Conservation (phyloP, 1,284 basidiomycete species). For the Ustilago bromivora region DNA sequence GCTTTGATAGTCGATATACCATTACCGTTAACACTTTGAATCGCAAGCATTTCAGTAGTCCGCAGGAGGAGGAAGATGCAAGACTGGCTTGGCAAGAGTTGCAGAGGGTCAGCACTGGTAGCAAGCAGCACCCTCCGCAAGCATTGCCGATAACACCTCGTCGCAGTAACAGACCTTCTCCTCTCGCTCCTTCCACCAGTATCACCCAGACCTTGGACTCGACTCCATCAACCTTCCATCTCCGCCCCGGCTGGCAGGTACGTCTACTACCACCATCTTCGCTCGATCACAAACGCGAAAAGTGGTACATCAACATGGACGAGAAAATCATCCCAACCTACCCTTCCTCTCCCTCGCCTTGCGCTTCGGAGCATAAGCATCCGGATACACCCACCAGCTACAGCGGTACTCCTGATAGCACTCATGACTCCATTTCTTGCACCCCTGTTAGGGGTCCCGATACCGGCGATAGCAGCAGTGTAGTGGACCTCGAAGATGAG, state of each 20-base stretch:
- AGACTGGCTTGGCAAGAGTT: no score
- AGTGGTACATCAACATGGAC: constrained; percentile 4
- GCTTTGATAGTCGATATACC: no score
- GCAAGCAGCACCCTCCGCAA: no score
- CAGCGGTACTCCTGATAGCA: not conserved
- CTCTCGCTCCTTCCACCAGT: not conserved
- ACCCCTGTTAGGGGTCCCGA: not conserved
- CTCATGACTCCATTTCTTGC: not conserved
- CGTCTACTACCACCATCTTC: not conserved
- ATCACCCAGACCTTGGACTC: no score
- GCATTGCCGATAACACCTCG: no score
- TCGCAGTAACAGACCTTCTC: not conserved
- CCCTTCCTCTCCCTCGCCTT: not conserved
- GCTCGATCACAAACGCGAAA: not conserved
- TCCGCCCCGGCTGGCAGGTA: not conserved
- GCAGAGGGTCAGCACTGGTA: no score
- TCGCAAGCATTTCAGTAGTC: no score
- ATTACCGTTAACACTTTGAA: no score
- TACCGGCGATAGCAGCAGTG: not conserved
- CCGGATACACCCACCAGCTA: not conserved
- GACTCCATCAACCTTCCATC: not conserved
- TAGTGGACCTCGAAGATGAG: not conserved
- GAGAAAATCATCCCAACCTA: not conserved
- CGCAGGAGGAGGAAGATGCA: no score
- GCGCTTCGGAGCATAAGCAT: not conserved